Base-by-base conservation (phyloP, 768 basidiomycete species). In the Collybiopsis confluens region DNA sequence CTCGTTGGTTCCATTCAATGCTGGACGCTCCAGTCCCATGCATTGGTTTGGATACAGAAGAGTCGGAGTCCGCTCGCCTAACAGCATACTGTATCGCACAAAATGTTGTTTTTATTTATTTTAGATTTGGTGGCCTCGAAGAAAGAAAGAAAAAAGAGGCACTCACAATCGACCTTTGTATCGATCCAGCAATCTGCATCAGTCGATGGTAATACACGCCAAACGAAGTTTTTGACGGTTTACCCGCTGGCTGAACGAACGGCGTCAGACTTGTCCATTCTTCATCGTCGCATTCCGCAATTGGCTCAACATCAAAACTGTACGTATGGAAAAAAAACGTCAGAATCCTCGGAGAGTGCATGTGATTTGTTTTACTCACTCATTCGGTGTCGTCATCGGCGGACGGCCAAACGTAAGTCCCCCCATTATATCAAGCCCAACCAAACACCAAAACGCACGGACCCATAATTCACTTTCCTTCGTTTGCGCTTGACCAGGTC, bases 231-330 rank as follows among this genome's bases (percentile, higher is more conserved):
- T 38, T 21, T 28, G 51, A 57, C 21, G 56, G 56, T 42, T 57
- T 54, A 37, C 45, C 52, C 35, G 36, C 42, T 24, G 56, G 56
- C 45, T 57, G 56, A 18, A 40, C 30, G 28, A 57, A 57, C 20
- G 35, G 40, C 35, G 72, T 75, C 6, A 52, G 42, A 30, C 37
- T 26, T 3, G 44, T 43, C 57, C 57, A 58, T 26, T 56, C 46
- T 33, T 81, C 80, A 58, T 83, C 81, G 55, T 83, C 81, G 9
- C 81, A 78, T 35, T 77, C 76, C 0, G 78, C 62, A 0, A 81
- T 79, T 23, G 72, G 70, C 47, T 78, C 78, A 9, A 72, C 65
- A 48, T 79, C 77, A 58, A 77, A 73, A 20, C 54, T 58, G 41
- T 9, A 5, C 10, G 28, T 11, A 36, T 13, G 53, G 20, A 5